Evolutionary conservation across 345 rosid species (phyloP), one percentile per base, ranked within the genome.

Genomic region (Kandelia obovata): DNA sequence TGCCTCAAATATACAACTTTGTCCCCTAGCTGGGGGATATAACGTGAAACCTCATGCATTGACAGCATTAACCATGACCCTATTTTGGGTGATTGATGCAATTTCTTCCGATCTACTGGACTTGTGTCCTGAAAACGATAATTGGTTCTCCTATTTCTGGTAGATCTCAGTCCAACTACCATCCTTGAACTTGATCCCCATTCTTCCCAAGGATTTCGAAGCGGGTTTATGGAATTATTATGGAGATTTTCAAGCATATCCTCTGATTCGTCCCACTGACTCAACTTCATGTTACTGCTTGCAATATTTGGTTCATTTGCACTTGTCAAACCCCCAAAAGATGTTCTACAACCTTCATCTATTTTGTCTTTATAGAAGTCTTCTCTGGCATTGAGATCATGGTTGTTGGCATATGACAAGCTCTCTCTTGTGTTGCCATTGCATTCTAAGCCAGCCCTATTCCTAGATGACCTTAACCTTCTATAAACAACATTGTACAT

Each of bases 11-110:
- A 96, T 35, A 78, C 96, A 67, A 92, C 80, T 74, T 86, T 90
- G 80, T 96, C 99, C 75, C 96, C 96, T 62, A 66, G 84, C 67
- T 96, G 99, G 23, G 99, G 99, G 77, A 92, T 92, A 77, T 89
- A 96, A 61, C 87, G 94, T 52, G 89, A 85, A 35, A 96, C 97
- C 80, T 96, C 62, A 43, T 90, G 92, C 64, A 74, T 75, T 64
- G 89, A 81, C 73, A 96, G 69, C 85, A 90, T 82, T 74, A 96
- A 80, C 99, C 99, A 96, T 68, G 74, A 71, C 20, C 74, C 81
- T 75, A 79, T 85, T 73, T 85, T 91, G 35, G 67, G 62, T 15
- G 89, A 70, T 65, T 82, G 91, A 61, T 76, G 80, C 28, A 80
- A 75, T 75, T 83, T 87, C 75, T 77, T 83, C 77, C 68, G 72